Conservation (phyloP, 345 rosid species). For the Tarenaya hassleriana region DNA sequence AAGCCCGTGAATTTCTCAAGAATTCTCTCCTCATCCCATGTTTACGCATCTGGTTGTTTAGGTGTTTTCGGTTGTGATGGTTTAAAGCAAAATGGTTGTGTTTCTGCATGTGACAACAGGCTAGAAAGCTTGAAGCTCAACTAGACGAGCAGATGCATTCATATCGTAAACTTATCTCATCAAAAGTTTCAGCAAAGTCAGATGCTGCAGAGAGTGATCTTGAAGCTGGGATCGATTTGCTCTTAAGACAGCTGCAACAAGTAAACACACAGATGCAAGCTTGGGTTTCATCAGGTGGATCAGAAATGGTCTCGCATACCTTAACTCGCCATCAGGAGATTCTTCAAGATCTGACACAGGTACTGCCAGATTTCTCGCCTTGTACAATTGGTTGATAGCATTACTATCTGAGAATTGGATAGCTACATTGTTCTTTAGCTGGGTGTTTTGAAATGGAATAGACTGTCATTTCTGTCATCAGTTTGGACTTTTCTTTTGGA, state of each 20-base stretch:
- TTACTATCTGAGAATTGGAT: not conserved
- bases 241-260: constrained; percentile 72
- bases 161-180: constrained; percentile 72
- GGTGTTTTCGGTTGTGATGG: not conserved
- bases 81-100: constrained; percentile 9
- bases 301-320: constrained; percentile 98
- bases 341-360: constrained; percentile 90
- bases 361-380: constrained; percentile 17
- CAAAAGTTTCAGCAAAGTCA: constrained; percentile 51
- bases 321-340: constrained; percentile 96
- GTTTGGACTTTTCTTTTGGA: constrained; percentile 6
- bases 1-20: not conserved
- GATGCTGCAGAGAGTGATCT: constrained; percentile 66
- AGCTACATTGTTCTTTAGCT: not conserved
- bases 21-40: not conserved
- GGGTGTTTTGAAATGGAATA: not conserved
- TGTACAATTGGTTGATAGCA: not conserved
- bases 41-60: not conserved
- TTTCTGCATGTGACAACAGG: constrained; percentile 36
- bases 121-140: constrained; percentile 94
- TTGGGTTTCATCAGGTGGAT: constrained; percentile 95
- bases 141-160: constrained; percentile 95
- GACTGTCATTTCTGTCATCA: not conserved
- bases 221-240: constrained; percentile 66
- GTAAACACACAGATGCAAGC: constrained; percentile 89